Evolutionary conservation across 1,139 yeast genomes (phyloP).

Genomic region (Blastobotrys aristatus): DNA sequence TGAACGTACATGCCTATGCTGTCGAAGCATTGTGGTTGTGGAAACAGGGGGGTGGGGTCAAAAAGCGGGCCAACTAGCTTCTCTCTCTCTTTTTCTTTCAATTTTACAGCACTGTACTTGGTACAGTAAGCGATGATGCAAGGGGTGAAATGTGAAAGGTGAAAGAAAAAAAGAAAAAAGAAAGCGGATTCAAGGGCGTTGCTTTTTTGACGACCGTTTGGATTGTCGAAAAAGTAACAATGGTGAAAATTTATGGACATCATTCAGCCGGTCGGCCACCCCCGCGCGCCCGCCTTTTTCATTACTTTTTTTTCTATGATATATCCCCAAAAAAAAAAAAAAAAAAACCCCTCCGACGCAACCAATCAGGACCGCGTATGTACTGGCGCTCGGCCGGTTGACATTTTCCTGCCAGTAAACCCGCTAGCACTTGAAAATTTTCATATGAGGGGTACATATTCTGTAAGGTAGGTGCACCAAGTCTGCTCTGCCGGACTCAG

Average conservation of each 20-base stretch:
- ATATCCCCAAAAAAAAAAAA: background rate
- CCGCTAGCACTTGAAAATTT: background rate
- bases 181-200: no score
- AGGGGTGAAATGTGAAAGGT: no score
- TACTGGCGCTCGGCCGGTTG: no score
- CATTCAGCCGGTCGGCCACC: background rate
- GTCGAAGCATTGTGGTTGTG: conserved; percentile 93
- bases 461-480: no score
- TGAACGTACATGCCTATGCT: conserved; percentile 81
- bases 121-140: no score
- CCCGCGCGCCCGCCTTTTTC: background rate
- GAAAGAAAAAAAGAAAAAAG: background rate
- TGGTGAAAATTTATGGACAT: no score
- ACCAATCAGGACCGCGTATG: background rate
- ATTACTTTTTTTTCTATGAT: background rate
- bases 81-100: background rate
- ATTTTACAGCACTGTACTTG: background rate
- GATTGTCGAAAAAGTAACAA: no score
- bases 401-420: background rate
- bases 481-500: no score
- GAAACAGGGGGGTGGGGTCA: conserved; percentile 45
- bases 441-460: background rate
- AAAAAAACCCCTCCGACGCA: no score
- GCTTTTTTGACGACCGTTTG: no score
- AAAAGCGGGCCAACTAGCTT: conserved; percentile 2